These are phyloP conservation scores for Fragilaria crotonensis DNA, from an alignment of 108 stramenopile genomes.

Conservation along the genomic window DNA sequence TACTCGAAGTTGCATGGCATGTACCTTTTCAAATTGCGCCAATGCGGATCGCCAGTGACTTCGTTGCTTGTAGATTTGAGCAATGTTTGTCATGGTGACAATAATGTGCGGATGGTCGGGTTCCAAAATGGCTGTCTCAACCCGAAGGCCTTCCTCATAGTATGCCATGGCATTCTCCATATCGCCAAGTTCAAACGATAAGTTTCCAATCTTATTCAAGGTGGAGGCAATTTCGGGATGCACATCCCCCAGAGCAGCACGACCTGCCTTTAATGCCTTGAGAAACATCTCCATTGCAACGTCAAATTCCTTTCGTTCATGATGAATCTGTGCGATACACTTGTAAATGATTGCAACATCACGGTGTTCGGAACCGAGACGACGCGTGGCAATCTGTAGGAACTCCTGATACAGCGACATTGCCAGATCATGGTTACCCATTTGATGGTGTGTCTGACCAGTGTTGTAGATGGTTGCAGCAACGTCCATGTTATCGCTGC, in stretches of 20 bases:
- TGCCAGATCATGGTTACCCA: slow-evolving; percentile 32
- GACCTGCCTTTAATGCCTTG: slow-evolving; percentile 22
- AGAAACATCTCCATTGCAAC: slow-evolving; percentile 31
- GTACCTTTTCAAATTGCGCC: slow-evolving; percentile 28
- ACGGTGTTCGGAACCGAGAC: slow-evolving; percentile 30
- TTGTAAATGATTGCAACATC: slow-evolving; percentile 53
- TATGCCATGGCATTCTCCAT: slow-evolving; percentile 42
- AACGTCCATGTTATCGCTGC: slow-evolving; percentile 37
- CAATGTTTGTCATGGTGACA: slow-evolving; percentile 34
- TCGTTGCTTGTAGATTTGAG: slow-evolving; percentile 28
- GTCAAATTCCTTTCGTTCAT: slow-evolving; percentile 31
- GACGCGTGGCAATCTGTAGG: slow-evolving; percentile 28
- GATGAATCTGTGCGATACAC: slow-evolving; percentile 59
- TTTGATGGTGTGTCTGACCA: slow-evolving; percentile 57
- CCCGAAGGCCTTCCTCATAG: slow-evolving; percentile 47
- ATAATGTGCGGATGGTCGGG: slow-evolving; percentile 40
- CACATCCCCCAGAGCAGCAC: slow-evolving; percentile 24
- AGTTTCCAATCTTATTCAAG: slow-evolving; percentile 66
- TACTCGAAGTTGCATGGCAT: slow-evolving; percentile 18
- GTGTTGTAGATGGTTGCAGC: slow-evolving; percentile 67
- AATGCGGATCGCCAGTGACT: slow-evolving; percentile 32
- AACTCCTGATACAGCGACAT: slow-evolving; percentile 44
- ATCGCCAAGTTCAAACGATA: slow-evolving; percentile 50
- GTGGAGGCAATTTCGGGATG: slow-evolving; percentile 63
- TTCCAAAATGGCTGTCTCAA: slow-evolving; percentile 41